phyloP scores from a whole-genome alignment of 2,329 filamentous ascomycete genomes.

The Simplicillium aogashimaense region DNA sequence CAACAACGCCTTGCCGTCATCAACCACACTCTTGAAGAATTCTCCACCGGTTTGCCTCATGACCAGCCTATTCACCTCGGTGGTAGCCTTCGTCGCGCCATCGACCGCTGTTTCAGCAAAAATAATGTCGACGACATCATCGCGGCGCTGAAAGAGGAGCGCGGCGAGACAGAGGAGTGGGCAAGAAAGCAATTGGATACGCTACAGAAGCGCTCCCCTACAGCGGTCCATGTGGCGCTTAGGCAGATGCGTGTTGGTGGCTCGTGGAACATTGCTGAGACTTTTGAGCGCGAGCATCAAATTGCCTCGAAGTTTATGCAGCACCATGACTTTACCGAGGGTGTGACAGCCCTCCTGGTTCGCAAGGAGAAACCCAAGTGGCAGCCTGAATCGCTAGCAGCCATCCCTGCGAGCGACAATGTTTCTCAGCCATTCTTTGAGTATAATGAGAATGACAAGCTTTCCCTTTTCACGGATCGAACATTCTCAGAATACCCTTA shows the following conservation, averaged over 20 bases:
- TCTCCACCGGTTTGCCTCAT: conserved; percentile 72
- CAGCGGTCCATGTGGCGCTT: conserved; percentile 73
- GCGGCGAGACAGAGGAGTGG: conserved; percentile 55
- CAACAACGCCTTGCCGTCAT: conserved; percentile 59
- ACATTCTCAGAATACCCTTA: conserved; percentile 70
- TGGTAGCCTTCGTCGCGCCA: conserved; percentile 64
- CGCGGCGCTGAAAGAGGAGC: conserved; percentile 47
- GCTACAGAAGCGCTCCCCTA: conserved; percentile 72
- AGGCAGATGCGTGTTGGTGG: conserved; percentile 69
- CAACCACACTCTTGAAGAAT: conserved; percentile 86
- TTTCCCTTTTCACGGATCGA: conserved; percentile 51
- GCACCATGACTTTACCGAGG: conserved; percentile 83
- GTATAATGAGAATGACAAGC: conserved; percentile 28
- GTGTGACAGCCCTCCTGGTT: conserved; percentile 73
- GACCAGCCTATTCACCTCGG: conserved; percentile 57
- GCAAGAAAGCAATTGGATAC: conserved; percentile 67
- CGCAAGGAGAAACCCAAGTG: conserved; percentile 63
- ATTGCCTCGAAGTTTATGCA: conserved; percentile 85
- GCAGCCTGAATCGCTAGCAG: conserved; percentile 64
- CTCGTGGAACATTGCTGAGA: conserved; percentile 71
- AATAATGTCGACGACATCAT: conserved; percentile 62
- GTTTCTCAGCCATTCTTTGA: conserved; percentile 62
- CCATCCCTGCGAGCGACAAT: conserved; percentile 43
- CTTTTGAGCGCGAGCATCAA: conserved; percentile 77
- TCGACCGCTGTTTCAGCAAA: conserved; percentile 74